phyloP scores from a whole-genome alignment of 1,284 basidiomycete species.

The Pascua guehoae region DNA sequence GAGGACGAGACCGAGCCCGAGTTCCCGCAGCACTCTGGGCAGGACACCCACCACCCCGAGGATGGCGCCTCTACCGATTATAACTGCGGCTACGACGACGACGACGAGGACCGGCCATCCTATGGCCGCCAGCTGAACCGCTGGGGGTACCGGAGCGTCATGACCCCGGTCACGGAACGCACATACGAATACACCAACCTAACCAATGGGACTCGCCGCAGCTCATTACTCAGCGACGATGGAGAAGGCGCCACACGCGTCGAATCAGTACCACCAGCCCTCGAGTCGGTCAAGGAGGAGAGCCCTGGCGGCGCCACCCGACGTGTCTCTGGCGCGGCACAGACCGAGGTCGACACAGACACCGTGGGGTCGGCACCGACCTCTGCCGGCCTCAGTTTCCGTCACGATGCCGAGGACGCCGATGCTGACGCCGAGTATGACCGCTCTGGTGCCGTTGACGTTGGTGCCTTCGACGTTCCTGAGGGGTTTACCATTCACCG shows the following conservation, averaged over 20 bases:
- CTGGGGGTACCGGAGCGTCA: slow-evolving; percentile 61
- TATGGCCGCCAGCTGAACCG: slow-evolving; percentile 65
- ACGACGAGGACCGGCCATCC: slow-evolving; percentile 43
- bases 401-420: too few relatives aligned
- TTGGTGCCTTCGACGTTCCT: slow-evolving; percentile 36
- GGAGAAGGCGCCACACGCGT: background rate
- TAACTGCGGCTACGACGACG: slow-evolving; percentile 11
- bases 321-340: background rate
- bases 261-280: background rate
- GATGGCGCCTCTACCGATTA: background rate
- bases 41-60: slow-evolving; percentile 5
- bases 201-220: slow-evolving; percentile 28
- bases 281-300: slow-evolving; percentile 13
- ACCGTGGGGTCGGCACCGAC: too few relatives aligned
- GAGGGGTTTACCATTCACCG: slow-evolving; percentile 47
- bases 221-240: background rate
- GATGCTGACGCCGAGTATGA: background rate
- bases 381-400: too few relatives aligned
- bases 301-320: background rate
- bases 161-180: slow-evolving; percentile 93
- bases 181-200: slow-evolving; percentile 77
- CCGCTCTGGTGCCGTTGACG: slow-evolving; percentile 18
- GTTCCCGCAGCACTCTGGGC: slow-evolving; percentile 21
- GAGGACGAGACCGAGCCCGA: slow-evolving; percentile 18
- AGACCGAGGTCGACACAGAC: too few relatives aligned